phyloP scores from a whole-genome alignment of 2,329 filamentous ascomycete species.

The Zalaria sp. region DNA sequence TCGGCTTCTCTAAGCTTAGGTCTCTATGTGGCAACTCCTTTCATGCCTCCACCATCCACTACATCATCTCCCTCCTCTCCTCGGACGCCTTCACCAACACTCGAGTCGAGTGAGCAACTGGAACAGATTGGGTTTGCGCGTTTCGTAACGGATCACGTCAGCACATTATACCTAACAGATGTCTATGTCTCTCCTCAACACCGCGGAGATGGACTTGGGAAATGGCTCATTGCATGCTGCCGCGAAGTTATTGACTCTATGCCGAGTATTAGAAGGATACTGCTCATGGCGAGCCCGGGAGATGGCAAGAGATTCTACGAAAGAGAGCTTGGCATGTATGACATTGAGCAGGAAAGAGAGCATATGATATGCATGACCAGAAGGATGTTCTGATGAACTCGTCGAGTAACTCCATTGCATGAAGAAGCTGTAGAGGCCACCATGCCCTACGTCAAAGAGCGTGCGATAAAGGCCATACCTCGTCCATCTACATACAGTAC shows the following conservation, averaged over 20 bases:
- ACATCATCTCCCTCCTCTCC: slow-evolving; percentile 10
- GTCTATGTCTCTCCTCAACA: slow-evolving; percentile 11
- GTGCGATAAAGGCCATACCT: too few species aligned
- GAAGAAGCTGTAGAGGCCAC: too few species aligned
- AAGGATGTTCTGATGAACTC: background rate
- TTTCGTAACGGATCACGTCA: slow-evolving; percentile 14
- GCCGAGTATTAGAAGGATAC: slow-evolving; percentile 10
- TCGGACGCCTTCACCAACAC: slow-evolving; percentile 10
- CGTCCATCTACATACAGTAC: too few species aligned
- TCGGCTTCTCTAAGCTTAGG: slow-evolving; percentile 14
- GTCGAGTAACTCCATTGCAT: too few species aligned
- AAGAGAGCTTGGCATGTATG: slow-evolving; percentile 9
- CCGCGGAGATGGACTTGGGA: slow-evolving; percentile 9
- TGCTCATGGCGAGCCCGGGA: slow-evolving; percentile 9
- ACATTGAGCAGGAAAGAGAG: slow-evolving; percentile 7
- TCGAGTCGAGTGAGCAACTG: slow-evolving; percentile 5
- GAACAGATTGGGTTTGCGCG: slow-evolving; percentile 15
- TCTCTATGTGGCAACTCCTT: slow-evolving; percentile 10
- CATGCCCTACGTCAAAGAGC: too few species aligned
- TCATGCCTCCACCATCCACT: slow-evolving; percentile 2
- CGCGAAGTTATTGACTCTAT: slow-evolving; percentile 9
- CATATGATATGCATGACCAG: slow-evolving; percentile 6
- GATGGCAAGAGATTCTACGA: slow-evolving; percentile 10
- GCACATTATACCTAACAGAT: slow-evolving; percentile 13
- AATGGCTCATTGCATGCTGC: slow-evolving; percentile 13